Evolutionary conservation across 495 filamentous ascomycete genomes (phyloP).

Genomic region (Aspergillus asperescens): DNA sequence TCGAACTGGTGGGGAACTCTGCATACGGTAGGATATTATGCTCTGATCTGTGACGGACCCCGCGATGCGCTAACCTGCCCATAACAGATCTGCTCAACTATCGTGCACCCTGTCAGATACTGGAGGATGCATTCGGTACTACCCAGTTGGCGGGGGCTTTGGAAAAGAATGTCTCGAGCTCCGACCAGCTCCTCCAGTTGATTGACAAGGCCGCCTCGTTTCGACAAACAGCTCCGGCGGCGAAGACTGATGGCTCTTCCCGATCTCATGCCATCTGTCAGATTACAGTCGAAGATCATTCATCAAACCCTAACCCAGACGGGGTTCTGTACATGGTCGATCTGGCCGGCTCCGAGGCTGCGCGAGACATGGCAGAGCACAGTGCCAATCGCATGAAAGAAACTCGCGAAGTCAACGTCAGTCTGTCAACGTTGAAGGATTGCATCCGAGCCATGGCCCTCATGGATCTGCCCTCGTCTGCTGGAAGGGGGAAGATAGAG

Average conservation of each 20-base stretch:
- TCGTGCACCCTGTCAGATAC: not conserved
- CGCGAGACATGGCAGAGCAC: not conserved
- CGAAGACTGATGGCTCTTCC: not conserved
- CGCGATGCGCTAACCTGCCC: not conserved
- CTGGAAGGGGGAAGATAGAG: not conserved
- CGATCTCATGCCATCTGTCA: not conserved
- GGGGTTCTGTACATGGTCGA: not conserved
- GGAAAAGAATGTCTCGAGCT: not conserved
- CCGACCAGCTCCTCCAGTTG: not conserved
- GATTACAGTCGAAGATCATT: not conserved
- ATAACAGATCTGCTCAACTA: not conserved
- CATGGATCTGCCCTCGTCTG: not conserved
- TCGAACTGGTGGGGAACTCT: not conserved
- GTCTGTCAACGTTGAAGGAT: not conserved
- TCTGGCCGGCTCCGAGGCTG: not conserved
- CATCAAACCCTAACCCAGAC: not conserved
- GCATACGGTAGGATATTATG: not conserved
- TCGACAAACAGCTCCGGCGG: not conserved
- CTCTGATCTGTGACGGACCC: no score
- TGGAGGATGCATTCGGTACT: not conserved
- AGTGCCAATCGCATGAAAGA: not conserved
- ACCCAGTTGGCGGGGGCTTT: not conserved
- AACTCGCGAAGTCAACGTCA: not conserved
- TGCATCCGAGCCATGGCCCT: not conserved
- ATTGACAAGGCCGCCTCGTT: not conserved